Base-by-base conservation (phyloP, 768 basidiomycete species). In the Russula griseocarnosa region DNA sequence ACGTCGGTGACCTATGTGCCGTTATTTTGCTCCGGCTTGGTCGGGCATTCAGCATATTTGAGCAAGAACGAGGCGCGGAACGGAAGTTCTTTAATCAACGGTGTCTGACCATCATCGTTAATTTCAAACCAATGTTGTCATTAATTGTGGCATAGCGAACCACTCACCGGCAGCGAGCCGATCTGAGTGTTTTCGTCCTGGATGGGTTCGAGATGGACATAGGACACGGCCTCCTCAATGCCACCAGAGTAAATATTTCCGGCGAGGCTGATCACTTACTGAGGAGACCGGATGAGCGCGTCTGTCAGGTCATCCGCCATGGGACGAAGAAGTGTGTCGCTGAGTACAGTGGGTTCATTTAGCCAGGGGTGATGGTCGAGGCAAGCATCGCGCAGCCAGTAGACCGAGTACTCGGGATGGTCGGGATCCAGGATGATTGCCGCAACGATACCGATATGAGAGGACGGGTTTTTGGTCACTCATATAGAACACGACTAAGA, bases 221-320 rank as follows among this genome's bases (percentile, higher is more conserved):
- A 49, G 53, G 61, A 65, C 9, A 51, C 55, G 22, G 55, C 59
- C 60, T 65, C 64, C 28, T 50, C 64, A 22, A 62, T 40, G 26
- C 64, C 64, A 20, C 64, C 60, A 2, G 60, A 61, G 40, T 58
- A 49, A 38, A 66, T 50, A 42, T 66, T 61, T 46, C 65, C 60
- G 18, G 54, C 40, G 9, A 62, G 60, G 50, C 60, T 62, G 54
- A 53, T 10, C 20, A 62, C 65, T 34, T 62, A 42, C 60, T 58
- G 65, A 11, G 54, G 65, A 11, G 54, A 38, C 55, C 55, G 53
- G 30, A 65, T 58, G 54, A 62, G 65, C 20, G 60, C 55, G 28
- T 66, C 55, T 8, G 47, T 50, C 38, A 57, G 16, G 34, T 66
- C 64, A 34, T 61, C 65, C 20, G 55, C 51, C 42, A 62, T 50